Conservation (phyloP, 169 alveolate genomes). For the Plasmodium sp. region DNA sequence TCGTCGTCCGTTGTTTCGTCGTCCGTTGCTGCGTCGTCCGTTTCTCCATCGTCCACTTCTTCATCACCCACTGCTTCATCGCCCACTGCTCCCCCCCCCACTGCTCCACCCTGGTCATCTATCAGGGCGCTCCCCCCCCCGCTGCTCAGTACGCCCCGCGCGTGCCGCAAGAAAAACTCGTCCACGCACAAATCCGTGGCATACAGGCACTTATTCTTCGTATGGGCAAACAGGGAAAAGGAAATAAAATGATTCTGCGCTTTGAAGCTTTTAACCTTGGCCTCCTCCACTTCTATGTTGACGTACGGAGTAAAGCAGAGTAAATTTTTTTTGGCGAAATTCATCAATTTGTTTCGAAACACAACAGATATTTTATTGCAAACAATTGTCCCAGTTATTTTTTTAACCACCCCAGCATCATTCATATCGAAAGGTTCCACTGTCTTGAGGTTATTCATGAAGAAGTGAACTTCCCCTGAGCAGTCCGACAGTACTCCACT, state of each 20-base stretch:
- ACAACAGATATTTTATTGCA: constrained; percentile 31
- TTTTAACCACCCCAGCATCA: constrained; percentile 60
- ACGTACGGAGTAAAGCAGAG: constrained; percentile 51
- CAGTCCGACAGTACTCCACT: constrained; percentile 45
- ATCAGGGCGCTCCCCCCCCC: background rate
- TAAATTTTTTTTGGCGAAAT: constrained; percentile 47
- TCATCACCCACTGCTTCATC: background rate
- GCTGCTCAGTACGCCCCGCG: background rate
- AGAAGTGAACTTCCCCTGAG: constrained; percentile 68
- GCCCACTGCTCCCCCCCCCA: background rate
- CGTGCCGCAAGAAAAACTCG: constrained; percentile 1
- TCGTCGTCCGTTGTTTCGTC: background rate
- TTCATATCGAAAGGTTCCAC: constrained; percentile 45
- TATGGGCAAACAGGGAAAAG: constrained; percentile 69
- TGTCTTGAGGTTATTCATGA: constrained; percentile 51
- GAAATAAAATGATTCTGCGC: constrained; percentile 38
- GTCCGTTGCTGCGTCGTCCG: background rate
- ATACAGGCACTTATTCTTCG: constrained; percentile 50
- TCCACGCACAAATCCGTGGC: constrained; percentile 53
- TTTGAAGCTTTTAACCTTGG: background rate
- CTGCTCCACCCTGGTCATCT: background rate
- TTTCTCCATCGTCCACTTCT: background rate
- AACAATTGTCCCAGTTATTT: constrained; percentile 52
- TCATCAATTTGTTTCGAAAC: constrained; percentile 64
- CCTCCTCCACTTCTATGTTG: constrained; percentile 24